These are phyloP conservation scores for Exophiala aquamarina DNA, from an alignment of 2,329 filamentous ascomycete genomes.

Conservation along the genomic window DNA sequence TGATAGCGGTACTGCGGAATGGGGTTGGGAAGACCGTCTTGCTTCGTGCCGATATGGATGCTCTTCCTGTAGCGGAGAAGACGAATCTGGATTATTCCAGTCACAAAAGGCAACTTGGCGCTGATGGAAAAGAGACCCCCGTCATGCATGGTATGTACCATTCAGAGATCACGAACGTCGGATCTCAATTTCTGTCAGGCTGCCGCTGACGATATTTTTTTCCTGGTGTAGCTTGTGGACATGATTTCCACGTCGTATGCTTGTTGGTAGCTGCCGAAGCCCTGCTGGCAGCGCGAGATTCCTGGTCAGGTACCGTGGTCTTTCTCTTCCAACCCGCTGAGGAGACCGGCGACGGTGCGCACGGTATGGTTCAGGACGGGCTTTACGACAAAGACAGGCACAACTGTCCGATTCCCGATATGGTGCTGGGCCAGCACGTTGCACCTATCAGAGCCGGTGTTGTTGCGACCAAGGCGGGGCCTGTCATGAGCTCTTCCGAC, in stretches of 20 bases:
- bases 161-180: no score
- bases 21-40: conserved; percentile 44
- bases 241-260: conserved; percentile 60
- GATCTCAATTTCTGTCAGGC: neutral
- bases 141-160: conserved; percentile 51
- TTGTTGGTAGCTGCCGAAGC: conserved; percentile 54
- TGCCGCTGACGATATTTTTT: no score
- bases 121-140: conserved; percentile 48
- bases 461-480: conserved; percentile 37
- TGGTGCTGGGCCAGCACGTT: conserved; percentile 60
- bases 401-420: conserved; percentile 52
- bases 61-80: conserved; percentile 47
- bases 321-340: conserved; percentile 67
- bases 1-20: conserved; percentile 43
- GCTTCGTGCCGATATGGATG: conserved; percentile 51
- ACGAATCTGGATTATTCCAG: conserved; percentile 51
- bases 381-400: conserved; percentile 43
- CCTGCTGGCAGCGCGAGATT: conserved; percentile 41
- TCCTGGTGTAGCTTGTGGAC: conserved; percentile 41
- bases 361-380: conserved; percentile 61
- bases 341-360: conserved; percentile 62
- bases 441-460: conserved; percentile 44
- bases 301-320: conserved; percentile 65
- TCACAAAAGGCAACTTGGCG: conserved; percentile 39
- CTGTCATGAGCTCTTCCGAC: conserved; percentile 45